Evolutionary conservation across 345 rosid genomes (phyloP).

Genomic region (Balakata baccata): DNA sequence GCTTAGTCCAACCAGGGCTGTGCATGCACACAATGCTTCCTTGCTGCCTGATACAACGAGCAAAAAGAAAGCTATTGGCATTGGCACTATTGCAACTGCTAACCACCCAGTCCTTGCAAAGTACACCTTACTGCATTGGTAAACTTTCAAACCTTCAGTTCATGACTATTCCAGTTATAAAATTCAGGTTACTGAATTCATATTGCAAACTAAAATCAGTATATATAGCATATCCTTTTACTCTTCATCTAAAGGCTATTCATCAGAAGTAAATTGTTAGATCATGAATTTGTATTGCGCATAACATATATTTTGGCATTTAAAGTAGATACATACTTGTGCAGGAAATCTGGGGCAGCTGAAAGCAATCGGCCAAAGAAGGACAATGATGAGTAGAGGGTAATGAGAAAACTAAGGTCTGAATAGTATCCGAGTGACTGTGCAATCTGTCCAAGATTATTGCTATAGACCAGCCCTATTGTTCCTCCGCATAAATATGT

Average conservation of each 20-base stretch:
- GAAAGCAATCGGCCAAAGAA: constrained; percentile 82
- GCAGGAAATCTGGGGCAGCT: constrained; percentile 76
- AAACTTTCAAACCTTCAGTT: constrained; percentile 14
- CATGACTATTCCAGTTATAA: not conserved
- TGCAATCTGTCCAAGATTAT: constrained; percentile 78
- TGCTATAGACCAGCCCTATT: constrained; percentile 78
- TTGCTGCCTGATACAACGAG: constrained; percentile 48
- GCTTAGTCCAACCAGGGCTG: constrained; percentile 64
- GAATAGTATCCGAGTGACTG: constrained; percentile 57
- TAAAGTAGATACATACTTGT: constrained; percentile 42
- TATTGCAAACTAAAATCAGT: too few species aligned
- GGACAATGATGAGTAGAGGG: constrained; percentile 72
- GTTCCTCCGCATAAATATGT: constrained; percentile 81
- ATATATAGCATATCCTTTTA: too few species aligned
- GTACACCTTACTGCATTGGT: constrained; percentile 61
- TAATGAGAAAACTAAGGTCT: constrained; percentile 41
- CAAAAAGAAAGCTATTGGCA: constrained; percentile 61
- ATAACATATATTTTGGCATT: not conserved
- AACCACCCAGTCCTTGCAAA: constrained; percentile 85
- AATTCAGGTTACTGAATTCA: not conserved
- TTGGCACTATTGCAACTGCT: constrained; percentile 59
- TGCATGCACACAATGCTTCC: constrained; percentile 39
- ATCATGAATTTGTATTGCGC: not conserved
- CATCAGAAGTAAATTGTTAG: not conserved
- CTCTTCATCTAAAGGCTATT: too few species aligned